Evolutionary conservation across 306 rosid species (phyloP).

Genomic region (Prinsepia uniflora): DNA sequence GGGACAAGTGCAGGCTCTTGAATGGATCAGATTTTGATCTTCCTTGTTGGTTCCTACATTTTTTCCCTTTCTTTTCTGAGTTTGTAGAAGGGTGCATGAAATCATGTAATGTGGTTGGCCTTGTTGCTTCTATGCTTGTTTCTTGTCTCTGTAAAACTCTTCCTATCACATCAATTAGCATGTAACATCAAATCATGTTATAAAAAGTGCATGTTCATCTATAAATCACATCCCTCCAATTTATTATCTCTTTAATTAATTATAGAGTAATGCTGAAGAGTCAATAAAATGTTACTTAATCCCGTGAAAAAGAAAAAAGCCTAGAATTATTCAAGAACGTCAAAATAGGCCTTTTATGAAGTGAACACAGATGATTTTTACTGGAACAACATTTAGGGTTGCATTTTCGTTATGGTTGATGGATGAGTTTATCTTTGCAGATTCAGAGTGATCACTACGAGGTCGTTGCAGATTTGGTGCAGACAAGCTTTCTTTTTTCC

Average conservation of each 20-base stretch:
- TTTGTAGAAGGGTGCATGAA: background rate
- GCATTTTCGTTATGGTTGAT: constrained; percentile 22
- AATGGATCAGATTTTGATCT: too few species aligned
- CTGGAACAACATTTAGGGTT: constrained; percentile 13
- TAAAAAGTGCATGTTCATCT: background rate
- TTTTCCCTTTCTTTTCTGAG: background rate
- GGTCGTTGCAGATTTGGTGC: constrained; percentile 91
- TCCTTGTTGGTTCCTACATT: too few species aligned
- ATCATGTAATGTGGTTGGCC: background rate
- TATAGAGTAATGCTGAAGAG: background rate
- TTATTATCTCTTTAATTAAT: background rate
- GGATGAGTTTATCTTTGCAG: constrained; percentile 35
- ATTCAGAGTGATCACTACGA: constrained; percentile 95
- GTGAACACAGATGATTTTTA: background rate
- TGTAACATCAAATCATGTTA: background rate
- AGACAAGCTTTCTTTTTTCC: constrained; percentile 96
- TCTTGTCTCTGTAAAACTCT: background rate
- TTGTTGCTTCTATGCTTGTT: background rate
- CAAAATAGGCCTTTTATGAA: background rate
- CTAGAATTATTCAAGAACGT: background rate
- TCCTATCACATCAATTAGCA: background rate
- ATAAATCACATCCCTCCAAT: background rate
- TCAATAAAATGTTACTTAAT: background rate
- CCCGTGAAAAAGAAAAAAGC: too few species aligned
- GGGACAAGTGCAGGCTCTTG: too few species aligned